These are phyloP conservation scores for Diplodia corticola DNA, from an alignment of 2,329 filamentous ascomycete species.

Conservation along the genomic window DNA sequence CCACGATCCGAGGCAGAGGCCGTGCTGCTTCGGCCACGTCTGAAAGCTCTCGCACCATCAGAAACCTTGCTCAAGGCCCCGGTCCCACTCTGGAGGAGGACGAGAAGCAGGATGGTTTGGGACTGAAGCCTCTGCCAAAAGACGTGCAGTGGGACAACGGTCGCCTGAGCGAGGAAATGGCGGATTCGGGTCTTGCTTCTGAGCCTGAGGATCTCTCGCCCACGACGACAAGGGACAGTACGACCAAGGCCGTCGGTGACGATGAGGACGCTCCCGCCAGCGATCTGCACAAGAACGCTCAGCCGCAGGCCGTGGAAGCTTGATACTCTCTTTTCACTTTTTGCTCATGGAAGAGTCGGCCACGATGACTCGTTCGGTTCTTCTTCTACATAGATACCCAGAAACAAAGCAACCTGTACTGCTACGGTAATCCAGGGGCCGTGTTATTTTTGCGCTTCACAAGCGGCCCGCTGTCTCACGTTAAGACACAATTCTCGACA, in stretches of 20 bases:
- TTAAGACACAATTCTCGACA: background rate
- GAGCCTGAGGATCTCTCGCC: constrained; percentile 19
- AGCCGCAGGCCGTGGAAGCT: constrained; percentile 15
- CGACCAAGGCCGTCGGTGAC: background rate
- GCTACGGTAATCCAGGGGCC: constrained; percentile 16
- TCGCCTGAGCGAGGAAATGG: constrained; percentile 9
- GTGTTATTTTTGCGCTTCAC: background rate
- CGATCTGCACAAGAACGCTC: constrained; percentile 3
- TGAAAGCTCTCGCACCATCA: constrained; percentile 11
- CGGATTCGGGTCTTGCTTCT: constrained; percentile 17
- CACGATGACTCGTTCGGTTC: constrained; percentile 15
- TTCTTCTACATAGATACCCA: constrained; percentile 21
- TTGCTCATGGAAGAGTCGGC: constrained; percentile 7
- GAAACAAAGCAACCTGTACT: constrained; percentile 20
- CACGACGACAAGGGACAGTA: constrained; percentile 4
- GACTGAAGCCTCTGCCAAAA: constrained; percentile 6
- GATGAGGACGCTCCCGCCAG: background rate
- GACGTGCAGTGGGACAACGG: constrained; percentile 15
- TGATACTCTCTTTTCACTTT: constrained; percentile 5
- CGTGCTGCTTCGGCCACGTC: constrained; percentile 11
- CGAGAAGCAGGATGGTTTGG: constrained; percentile 9
- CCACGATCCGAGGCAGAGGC: background rate
- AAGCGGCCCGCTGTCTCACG: constrained; percentile 4
- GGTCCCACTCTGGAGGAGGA: constrained; percentile 17
- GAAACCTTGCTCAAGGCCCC: background rate